These are phyloP conservation scores for Cucurbita maxima DNA, from an alignment of 306 rosid genomes.

Conservation along the genomic window DNA sequence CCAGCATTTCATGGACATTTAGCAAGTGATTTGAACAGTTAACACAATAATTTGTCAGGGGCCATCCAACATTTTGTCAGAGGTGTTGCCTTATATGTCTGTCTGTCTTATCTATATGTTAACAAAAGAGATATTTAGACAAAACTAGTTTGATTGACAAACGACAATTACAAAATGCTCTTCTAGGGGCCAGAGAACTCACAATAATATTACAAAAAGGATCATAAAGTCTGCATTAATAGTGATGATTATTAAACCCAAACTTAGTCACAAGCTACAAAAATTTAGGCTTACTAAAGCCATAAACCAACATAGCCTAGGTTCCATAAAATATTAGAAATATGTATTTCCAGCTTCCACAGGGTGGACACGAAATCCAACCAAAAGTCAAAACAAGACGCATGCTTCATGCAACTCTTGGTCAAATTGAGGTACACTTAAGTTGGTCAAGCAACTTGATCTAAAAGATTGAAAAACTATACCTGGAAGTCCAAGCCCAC, in stretches of 20 bases:
- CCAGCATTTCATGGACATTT: constrained; percentile 93
- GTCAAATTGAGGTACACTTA: no score
- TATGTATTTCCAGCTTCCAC: background rate
- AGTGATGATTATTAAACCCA: background rate
- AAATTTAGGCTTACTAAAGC: background rate
- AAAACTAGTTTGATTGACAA: background rate
- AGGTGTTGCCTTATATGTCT: background rate
- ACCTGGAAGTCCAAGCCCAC: constrained; percentile 98
- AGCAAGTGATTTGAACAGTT: constrained; percentile 38
- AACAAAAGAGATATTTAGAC: background rate
- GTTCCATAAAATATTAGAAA: background rate
- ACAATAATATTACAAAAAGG: background rate
- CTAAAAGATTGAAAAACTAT: constrained; percentile 3
- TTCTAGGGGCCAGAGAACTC: background rate
- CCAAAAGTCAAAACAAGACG: background rate
- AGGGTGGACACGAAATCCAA: background rate
- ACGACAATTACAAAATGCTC: no score
- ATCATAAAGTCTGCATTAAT: background rate
- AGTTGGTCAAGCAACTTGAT: background rate
- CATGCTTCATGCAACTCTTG: no score
- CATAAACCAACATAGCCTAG: background rate
- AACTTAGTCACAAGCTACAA: background rate
- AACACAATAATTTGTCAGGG: background rate
- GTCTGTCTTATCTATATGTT: no score
- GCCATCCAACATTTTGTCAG: background rate